Conservation (phyloP, 805 yeast species). For the Phaffomyces opuntiae region DNA sequence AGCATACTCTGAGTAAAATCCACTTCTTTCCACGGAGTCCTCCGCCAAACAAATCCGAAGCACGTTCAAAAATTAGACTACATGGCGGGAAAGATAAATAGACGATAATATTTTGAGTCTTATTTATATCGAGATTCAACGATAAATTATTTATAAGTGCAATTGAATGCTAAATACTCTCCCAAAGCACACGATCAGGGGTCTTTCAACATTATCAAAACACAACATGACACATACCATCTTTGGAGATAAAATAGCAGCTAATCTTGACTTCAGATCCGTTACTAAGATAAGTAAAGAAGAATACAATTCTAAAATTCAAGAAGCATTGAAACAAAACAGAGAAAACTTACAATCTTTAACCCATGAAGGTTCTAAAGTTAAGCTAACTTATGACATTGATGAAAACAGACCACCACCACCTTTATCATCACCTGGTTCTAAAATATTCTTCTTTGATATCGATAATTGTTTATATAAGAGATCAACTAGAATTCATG, state of each 20-base stretch:
- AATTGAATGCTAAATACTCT: no score
- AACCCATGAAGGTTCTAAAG: constrained; percentile 28
- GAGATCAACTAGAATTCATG: constrained; percentile 69
- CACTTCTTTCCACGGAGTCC: no score
- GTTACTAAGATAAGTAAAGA: background rate
- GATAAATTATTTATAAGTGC: no score
- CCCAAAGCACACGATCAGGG: no score
- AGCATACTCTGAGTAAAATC: no score
- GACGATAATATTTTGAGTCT: no score
- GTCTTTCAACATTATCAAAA: no score
- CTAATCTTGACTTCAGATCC: background rate
- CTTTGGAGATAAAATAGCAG: background rate
- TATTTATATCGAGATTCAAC: no score
- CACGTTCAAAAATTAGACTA: no score
- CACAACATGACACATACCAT: background rate
- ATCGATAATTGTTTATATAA: constrained; percentile 89
- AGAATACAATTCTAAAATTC: constrained; percentile 7
- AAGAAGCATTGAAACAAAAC: constrained; percentile 21
- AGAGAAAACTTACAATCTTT: constrained; percentile 26
- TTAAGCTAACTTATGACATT: constrained; percentile 24
- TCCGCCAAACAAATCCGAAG: no score
- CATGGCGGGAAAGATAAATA: no score
- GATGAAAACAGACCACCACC: constrained; percentile 16
- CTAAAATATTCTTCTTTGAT: constrained; percentile 69
- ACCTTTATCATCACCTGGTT: constrained; percentile 17